Conservation (phyloP, 352 stramenopile genomes). For the Globisporangium acanthophoron region DNA sequence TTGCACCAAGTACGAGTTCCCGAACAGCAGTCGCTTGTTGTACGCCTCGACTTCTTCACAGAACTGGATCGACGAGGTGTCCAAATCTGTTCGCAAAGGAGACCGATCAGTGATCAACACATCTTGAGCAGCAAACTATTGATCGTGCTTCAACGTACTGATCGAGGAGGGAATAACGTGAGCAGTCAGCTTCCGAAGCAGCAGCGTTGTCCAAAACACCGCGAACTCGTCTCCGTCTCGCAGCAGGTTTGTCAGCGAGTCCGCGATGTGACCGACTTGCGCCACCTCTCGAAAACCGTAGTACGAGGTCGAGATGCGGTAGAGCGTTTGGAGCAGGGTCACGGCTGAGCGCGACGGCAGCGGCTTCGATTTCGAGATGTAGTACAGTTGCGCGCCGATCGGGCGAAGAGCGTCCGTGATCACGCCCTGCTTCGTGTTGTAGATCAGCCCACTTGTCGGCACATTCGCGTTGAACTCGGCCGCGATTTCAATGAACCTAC, state of each 20-base stretch:
- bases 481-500: conserved; percentile 76
- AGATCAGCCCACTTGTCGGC: conserved; percentile 71
- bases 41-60: conserved; percentile 67
- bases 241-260: conserved; percentile 75
- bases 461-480: conserved; percentile 91
- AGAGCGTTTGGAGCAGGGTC: conserved; percentile 78
- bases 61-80: conserved; percentile 42
- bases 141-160: conserved; percentile 27
- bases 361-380: conserved; percentile 59
- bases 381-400: conserved; percentile 77
- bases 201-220: conserved; percentile 81
- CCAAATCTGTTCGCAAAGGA: conserved; percentile 27
- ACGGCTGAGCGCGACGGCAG: conserved; percentile 62
- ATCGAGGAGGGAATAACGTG: conserved; percentile 31
- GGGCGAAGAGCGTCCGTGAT: conserved; percentile 72
- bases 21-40: conserved; percentile 74
- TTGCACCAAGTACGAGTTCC: conserved; percentile 62
- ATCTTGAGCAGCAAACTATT: background rate
- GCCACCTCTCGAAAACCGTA: conserved; percentile 84
- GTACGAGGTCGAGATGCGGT: conserved; percentile 80
- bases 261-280: conserved; percentile 65
- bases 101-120: conserved; percentile 1
- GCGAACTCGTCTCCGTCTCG: conserved; percentile 79
- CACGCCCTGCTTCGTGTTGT: conserved; percentile 77
- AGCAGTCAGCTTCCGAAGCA: conserved; percentile 58